Evolutionary conservation across 306 rosid species (phyloP).

Genomic region (Sophora flavescens): DNA sequence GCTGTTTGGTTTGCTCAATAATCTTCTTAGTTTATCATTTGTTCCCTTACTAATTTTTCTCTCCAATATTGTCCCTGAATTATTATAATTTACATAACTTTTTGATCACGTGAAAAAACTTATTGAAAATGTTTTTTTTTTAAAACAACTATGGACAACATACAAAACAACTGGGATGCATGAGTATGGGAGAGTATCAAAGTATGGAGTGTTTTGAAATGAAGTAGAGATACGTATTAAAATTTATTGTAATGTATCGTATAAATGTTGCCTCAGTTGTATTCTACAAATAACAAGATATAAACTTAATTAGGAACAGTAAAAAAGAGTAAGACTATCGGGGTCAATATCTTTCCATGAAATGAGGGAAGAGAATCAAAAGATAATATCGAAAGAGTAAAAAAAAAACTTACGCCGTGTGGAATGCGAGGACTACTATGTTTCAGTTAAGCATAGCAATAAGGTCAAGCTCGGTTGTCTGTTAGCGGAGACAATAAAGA

Average conservation of each 20-base stretch:
- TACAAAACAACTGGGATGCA: too few relatives aligned
- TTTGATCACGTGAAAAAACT: neutral
- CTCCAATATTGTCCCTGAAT: too few relatives aligned
- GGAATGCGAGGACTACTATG: conserved; percentile 48
- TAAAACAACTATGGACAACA: too few relatives aligned
- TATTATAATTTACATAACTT: neutral
- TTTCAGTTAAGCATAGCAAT: conserved; percentile 68
- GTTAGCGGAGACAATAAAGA: conserved; percentile 68
- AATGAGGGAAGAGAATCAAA: conserved; percentile 42
- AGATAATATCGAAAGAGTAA: conserved; percentile 15
- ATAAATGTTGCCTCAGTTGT: too few relatives aligned
- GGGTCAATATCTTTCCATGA: conserved; percentile 40
- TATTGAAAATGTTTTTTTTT: too few relatives aligned
- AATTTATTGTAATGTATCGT: too few relatives aligned
- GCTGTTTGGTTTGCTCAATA: neutral
- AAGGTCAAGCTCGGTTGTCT: conserved; percentile 53
- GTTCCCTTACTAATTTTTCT: neutral
- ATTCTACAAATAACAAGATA: too few relatives aligned
- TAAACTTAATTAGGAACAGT: neutral
- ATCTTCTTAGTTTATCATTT: neutral
- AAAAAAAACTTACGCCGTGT: conserved; percentile 10
- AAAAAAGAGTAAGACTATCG: conserved; percentile 6
- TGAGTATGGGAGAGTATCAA: too few relatives aligned
- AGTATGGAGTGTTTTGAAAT: too few relatives aligned
- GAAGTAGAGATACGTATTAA: too few relatives aligned